Percentiles rank a stretch among this genome's conserved stretches.
Evolutionary conservation across 441 rosid species (phyloP).

Genomic region (Pelargonium fulgidum): DNA sequence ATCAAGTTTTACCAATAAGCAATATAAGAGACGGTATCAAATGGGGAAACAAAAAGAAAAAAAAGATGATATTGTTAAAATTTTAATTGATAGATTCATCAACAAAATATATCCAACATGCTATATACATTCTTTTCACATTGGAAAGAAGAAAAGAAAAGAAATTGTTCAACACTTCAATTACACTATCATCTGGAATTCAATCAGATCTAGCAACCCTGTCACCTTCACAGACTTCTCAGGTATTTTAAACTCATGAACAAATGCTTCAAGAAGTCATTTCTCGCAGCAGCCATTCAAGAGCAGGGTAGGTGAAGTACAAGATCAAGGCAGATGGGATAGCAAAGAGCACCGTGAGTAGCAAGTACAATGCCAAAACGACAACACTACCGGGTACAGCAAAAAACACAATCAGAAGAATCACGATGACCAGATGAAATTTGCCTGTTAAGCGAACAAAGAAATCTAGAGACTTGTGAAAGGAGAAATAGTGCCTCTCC

Average conservation of each 20-base stretch:
- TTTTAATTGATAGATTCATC: neutral
- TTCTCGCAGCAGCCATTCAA: constrained; percentile 25
- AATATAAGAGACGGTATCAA: too few species aligned
- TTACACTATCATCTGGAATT: neutral
- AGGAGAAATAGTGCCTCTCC: constrained; percentile 17
- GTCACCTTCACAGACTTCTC: neutral
- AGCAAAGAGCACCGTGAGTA: constrained; percentile 23
- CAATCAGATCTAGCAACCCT: neutral
- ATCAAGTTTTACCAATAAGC: too few species aligned
- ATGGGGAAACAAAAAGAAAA: too few species aligned
- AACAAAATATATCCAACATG: neutral
- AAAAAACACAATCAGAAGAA: constrained; percentile 25
- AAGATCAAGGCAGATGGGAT: constrained; percentile 25
- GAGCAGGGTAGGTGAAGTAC: constrained; percentile 23
- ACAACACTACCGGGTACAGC: constrained; percentile 21
- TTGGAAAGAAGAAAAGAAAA: neutral
- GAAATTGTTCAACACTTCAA: neutral
- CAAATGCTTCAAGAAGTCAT: constrained; percentile 18
- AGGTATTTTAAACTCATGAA: neutral
- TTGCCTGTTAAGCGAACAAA: constrained; percentile 22
- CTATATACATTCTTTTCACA: neutral
- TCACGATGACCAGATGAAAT: constrained; percentile 23
- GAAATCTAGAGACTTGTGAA: constrained; percentile 23
- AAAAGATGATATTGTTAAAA: too few species aligned
- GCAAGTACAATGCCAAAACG: constrained; percentile 21